Base-by-base conservation (phyloP, 257 asterid species). In the Penstemon barbatus region DNA sequence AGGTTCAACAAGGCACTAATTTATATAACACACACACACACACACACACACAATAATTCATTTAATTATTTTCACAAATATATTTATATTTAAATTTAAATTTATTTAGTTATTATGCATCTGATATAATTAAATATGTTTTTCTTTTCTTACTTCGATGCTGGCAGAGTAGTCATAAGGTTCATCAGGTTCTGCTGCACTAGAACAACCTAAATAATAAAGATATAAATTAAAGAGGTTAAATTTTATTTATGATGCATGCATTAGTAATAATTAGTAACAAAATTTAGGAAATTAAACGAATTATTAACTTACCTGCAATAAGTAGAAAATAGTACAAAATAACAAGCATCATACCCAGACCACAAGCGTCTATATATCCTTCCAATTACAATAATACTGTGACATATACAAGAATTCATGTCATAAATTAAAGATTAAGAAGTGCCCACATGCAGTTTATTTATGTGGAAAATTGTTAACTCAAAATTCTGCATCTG, bases 1-100 rank as follows among this genome's bases (percentile, higher is more conserved):
- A 6, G 89, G 80, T 46, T 81, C 77, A 1, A 45, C 46, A 61
- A 68, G 44, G 44, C 86, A 84, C 89, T 84, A 73, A 15, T 15
- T 15, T 15, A 15, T 15, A 15, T 0, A 0, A 15, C 18, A 15
- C 18, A 15, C 18, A 15, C 18, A 15, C 18, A 15, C 18, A 15
- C 18, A 15, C 18, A 15, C 18, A 15, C n/a, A n/a, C n/a, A n/a
- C n/a, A n/a, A n/a, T n/a, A n/a, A n/a, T n/a, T n/a, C n/a, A n/a
- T n/a, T n/a, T n/a, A n/a, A n/a, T n/a, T n/a, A n/a, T n/a, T n/a
- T n/a, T n/a, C n/a, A n/a, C 18, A 15, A 15, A 15, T 0, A 15
- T 15, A 15, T 15, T 15, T 15, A 15, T 15, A 15, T 15, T 15
- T 15, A 15, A 15, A 15, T 15, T 15, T 15, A 15, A 0, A 15